Conservation (phyloP, 225 moss, liverwort and hornwort genomes). For the Asterella californica region DNA sequence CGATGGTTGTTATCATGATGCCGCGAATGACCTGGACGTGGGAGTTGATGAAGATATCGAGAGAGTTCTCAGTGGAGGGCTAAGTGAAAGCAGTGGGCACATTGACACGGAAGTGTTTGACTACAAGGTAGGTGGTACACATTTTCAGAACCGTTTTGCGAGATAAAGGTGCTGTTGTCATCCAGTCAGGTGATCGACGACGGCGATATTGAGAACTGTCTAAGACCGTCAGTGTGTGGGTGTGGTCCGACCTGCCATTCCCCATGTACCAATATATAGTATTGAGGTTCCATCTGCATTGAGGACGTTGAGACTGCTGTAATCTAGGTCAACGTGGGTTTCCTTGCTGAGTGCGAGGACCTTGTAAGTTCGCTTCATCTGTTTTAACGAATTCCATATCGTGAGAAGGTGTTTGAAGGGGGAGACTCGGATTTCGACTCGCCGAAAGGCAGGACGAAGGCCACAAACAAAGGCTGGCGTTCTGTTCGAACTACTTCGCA, state of each 20-base stretch:
- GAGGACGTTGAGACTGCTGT: background rate
- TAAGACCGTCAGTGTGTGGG: background rate
- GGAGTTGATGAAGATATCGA: conserved; percentile 86
- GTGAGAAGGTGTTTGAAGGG: conserved; percentile 69
- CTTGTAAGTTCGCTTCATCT: background rate
- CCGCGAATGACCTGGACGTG: conserved; percentile 80
- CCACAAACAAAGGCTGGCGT: conserved; percentile 59
- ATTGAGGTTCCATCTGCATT: background rate
- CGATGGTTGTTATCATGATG: conserved; percentile 91
- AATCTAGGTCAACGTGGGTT: background rate
- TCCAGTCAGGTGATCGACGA: background rate
- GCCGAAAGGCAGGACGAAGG: conserved; percentile 62
- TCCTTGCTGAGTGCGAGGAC: background rate
- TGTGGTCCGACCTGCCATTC: background rate
- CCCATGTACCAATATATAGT: too few relatives aligned
- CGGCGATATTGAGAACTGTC: background rate
- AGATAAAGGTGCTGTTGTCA: background rate
- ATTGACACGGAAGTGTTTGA: conserved; percentile 82
- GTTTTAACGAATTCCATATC: background rate
- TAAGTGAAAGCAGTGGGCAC: conserved; percentile 97
- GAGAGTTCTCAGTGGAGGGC: conserved; percentile 75
- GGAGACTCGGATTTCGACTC: conserved; percentile 88
- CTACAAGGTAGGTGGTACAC: conserved; percentile 60
- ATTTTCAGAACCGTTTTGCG: background rate
- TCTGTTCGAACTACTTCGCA: conserved; percentile 57